A percentile compares a stretch with the other conserved stretches of the same genome.
These are phyloP conservation scores for Malassezia pachydermatis DNA, from an alignment of 1,284 basidiomycete genomes.

Conservation along the genomic window DNA sequence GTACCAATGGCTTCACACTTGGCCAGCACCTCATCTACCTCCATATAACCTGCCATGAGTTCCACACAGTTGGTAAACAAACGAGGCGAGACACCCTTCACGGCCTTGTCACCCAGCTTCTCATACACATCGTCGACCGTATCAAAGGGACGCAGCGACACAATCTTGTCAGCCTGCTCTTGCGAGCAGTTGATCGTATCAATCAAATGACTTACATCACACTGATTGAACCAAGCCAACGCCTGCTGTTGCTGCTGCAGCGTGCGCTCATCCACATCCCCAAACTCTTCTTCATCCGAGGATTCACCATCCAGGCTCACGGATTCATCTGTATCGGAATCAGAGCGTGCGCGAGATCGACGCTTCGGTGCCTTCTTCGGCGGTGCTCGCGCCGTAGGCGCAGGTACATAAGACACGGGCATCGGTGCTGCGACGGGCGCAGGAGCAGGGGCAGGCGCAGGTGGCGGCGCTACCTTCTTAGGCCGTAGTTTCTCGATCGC, in stretches of 20 bases:
- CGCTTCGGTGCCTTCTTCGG: slow-evolving; percentile 15
- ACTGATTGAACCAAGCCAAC: slow-evolving; percentile 71
- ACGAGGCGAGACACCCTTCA: slow-evolving; percentile 79
- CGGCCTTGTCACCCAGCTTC: slow-evolving; percentile 63
- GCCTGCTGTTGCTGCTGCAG: slow-evolving; percentile 32
- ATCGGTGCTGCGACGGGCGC: neutral
- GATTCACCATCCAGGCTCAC: slow-evolving; percentile 12
- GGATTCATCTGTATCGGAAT: slow-evolving; percentile 14
- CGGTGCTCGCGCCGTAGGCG: neutral
- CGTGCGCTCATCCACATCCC: slow-evolving; percentile 25
- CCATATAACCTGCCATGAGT: slow-evolving; percentile 74
- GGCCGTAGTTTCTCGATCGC: slow-evolving; percentile 18
- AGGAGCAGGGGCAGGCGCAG: neutral
- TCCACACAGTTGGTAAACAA: slow-evolving; percentile 81
- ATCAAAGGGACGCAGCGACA: slow-evolving; percentile 68
- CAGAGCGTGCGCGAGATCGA: slow-evolving; percentile 9
- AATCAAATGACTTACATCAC: slow-evolving; percentile 63
- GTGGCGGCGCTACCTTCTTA: slow-evolving; percentile 6
- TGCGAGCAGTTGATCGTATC: slow-evolving; percentile 78
- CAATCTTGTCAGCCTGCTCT: slow-evolving; percentile 71
- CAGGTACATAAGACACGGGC: neutral
- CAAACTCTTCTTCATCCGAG: slow-evolving; percentile 26
- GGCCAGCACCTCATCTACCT: slow-evolving; percentile 78
- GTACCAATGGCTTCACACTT: slow-evolving; percentile 75
- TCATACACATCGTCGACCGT: slow-evolving; percentile 58